Conservation (phyloP, 2,329 filamentous ascomycete genomes). For the Dothiorella sarmentorum region DNA sequence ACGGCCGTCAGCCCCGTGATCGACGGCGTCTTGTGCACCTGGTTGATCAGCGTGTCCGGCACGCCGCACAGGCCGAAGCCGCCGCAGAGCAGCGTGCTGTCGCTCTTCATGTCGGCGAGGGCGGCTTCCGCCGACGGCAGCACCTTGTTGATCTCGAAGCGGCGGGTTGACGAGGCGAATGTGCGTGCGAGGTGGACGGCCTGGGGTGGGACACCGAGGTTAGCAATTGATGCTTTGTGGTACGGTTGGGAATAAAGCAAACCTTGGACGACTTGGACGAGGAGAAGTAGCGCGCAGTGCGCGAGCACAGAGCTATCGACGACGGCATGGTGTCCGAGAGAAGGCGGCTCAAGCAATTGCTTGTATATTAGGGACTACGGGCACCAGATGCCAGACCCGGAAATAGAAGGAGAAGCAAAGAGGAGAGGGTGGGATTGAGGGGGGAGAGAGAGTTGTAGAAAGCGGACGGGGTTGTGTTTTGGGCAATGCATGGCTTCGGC, state of each 20-base stretch:
- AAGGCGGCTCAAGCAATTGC: not conserved
- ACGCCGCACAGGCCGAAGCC: constrained; percentile 40
- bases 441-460: not conserved
- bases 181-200: constrained; percentile 30
- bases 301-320: constrained; percentile 12
- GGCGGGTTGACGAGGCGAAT: constrained; percentile 32
- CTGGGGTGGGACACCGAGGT: not conserved
- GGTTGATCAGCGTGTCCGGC: constrained; percentile 39
- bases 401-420: not conserved
- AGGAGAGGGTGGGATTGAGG: not conserved
- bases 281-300: constrained; percentile 14
- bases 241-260: not conserved
- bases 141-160: constrained; percentile 39
- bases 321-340: not conserved
- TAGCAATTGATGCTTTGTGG: not conserved
- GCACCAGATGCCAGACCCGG: not conserved
- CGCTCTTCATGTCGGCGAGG: constrained; percentile 37
- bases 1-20: constrained; percentile 65
- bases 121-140: constrained; percentile 37
- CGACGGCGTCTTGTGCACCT: constrained; percentile 34
- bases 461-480: constrained; percentile 5
- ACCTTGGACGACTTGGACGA: constrained; percentile 16
- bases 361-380: no score
- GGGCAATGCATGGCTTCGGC: not conserved
- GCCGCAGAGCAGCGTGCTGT: constrained; percentile 36